Conservation (phyloP, 2,329 filamentous ascomycete genomes). For the Ceratocystis huliohia region DNA sequence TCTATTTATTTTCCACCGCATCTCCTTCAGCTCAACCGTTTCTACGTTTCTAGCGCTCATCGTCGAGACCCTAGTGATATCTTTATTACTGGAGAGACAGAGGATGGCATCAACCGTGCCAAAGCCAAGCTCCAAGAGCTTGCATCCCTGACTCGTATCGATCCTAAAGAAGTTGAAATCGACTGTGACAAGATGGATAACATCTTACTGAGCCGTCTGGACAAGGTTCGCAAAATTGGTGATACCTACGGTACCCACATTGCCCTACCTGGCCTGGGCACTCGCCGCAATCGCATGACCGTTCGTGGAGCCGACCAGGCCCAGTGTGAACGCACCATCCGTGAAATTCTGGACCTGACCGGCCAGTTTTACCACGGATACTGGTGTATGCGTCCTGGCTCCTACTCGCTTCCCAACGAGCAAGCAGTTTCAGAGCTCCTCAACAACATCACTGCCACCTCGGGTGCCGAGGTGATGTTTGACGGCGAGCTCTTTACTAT, state of each 20-base stretch:
- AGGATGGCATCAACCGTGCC: constrained; percentile 71
- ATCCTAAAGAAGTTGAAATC: constrained; percentile 83
- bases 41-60: constrained; percentile 68
- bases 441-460: constrained; percentile 90
- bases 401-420: constrained; percentile 15
- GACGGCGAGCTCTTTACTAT: constrained; percentile 90
- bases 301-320: constrained; percentile 89
- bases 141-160: constrained; percentile 66
- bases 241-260: constrained; percentile 94
- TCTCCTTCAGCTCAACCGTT: constrained; percentile 83
- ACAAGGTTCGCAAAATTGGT: constrained; percentile 96
- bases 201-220: constrained; percentile 76
- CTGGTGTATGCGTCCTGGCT: constrained; percentile 52
- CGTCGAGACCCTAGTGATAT: constrained; percentile 79
- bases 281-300: constrained; percentile 69
- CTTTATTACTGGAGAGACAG: constrained; percentile 83
- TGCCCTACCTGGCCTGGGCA: constrained; percentile 76
- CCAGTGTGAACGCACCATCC: constrained; percentile 86
- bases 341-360: constrained; percentile 92
- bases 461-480: constrained; percentile 85
- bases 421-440: constrained; percentile 46
- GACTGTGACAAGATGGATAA: constrained; percentile 89
- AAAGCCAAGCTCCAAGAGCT: constrained; percentile 87
- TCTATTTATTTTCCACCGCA: constrained; percentile 96
- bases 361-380: constrained; percentile 96